Evolutionary conservation across 441 rosid species (phyloP), one percentile per base, ranked within the genome.

Genomic region (Jatropha podagrica): DNA sequence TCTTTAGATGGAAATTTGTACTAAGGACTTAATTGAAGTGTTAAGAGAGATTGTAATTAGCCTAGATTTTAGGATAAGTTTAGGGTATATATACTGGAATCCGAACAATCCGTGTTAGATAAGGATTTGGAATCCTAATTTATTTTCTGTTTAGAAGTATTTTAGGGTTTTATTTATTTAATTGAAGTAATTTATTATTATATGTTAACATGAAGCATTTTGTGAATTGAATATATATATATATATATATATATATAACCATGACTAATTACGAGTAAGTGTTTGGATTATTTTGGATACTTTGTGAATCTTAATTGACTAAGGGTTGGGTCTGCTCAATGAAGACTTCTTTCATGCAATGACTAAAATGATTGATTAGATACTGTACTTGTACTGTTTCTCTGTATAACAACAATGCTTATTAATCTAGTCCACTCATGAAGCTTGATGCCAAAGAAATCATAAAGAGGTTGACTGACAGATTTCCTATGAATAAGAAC

Each of bases 1-100:
- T 75, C 38, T 37, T n/a, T n/a, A 58, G 54, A 27, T 46, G 73
- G 62, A 68, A 58, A 20, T 68, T 68, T 63, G 7, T 38, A 63
- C 26, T 37, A 20, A 63, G n/a, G 15, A 63, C 15, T 37, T 60
- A 38, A 17, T 13, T 40, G 38, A 18, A 23, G 23, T 23, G 23
- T 23, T 23, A 23, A 23, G 0, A 23, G 23, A 23, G 23, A 23
- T 23, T 23, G 23, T 23, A 23, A 23, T 23, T 23, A 23, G 23
- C 23, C 23, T 0, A 23, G 23, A 23, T 23, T 23, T 23, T 23
- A 23, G 23, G 23, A 23, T 23, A 23, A 23, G 23, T 23, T 23
- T 23, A 23, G 23, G 23, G 23, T 23, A 23, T 23, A 23, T 23
- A 23, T 23, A 23, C 23, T 23, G 23, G 23, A 23, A 23, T 23